Percentiles rank a stretch among this genome's conserved stretches.
Conservation (phyloP, 495 filamentous ascomycete genomes). For the Xeromyces bisporus region DNA sequence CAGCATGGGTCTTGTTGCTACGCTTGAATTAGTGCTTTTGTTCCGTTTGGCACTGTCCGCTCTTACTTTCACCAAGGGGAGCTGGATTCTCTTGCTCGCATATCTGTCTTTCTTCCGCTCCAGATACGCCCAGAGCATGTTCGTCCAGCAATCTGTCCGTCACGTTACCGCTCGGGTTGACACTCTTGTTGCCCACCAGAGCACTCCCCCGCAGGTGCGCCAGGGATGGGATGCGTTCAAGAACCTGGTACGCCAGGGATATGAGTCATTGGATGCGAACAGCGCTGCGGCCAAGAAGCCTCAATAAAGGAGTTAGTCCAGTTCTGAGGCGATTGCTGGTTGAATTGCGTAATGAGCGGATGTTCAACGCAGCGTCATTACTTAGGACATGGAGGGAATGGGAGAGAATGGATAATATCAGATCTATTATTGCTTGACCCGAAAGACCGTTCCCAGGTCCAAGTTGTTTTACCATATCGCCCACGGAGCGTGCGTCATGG, state of each 20-base stretch:
- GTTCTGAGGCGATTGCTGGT: too few species aligned
- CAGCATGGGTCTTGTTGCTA: conserved; percentile 66
- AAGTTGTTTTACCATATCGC: too few species aligned
- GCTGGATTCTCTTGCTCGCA: conserved; percentile 68
- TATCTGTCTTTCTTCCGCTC: conserved; percentile 90
- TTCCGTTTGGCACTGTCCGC: conserved; percentile 62
- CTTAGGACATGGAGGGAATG: too few species aligned
- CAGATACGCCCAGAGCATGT: conserved; percentile 75
- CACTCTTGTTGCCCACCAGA: conserved; percentile 66
- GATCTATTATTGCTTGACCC: too few species aligned
- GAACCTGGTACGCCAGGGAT: conserved; percentile 49
- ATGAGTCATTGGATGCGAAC: conserved; percentile 61
- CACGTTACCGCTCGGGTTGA: conserved; percentile 61
- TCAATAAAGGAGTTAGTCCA: too few species aligned
- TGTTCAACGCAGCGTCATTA: too few species aligned
- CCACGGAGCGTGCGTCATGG: too few species aligned
- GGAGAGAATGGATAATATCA: too few species aligned
- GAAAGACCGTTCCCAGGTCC: too few species aligned
- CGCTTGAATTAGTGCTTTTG: conserved; percentile 65
- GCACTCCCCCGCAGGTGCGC: conserved; percentile 66
- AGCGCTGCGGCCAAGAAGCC: conserved; percentile 41
- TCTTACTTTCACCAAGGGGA: conserved; percentile 72
- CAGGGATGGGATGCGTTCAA: conserved; percentile 75
- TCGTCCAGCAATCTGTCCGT: conserved; percentile 67
- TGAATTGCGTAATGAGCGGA: too few species aligned